Base-by-base conservation (phyloP, 2,329 filamentous ascomycete species). In the Ophiosphaerella narmari region DNA sequence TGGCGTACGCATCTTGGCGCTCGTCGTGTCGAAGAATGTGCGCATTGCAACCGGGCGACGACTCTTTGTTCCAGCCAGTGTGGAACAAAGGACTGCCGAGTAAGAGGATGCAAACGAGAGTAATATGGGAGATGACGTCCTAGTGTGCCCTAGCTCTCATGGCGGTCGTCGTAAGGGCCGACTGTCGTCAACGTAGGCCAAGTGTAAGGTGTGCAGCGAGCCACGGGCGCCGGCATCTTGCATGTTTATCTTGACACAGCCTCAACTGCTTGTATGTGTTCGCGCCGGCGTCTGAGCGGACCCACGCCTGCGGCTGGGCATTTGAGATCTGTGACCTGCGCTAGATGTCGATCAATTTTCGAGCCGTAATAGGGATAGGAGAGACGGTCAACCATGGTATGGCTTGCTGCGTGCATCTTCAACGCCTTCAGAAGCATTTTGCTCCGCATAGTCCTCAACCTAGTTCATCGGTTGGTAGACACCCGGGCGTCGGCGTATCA, bases 161-260 rank as follows among this genome's bases (percentile, higher is more conserved):
- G 18, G 18, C 6, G 11, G 26, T 29, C 11, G 26, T 24, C 37
- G 44, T 33, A 23, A 7, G 31, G 38, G 13, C 18, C 48, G 39
- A 53, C 44, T 31, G 37, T 18, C 50, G 40, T 52, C 53, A 57
- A 49, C 41, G 31, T 52, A 46, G 51, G 48, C 57, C 43, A 35
- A 37, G 42, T 50, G 46, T 46, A 44, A 41, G 50, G 52, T 59
- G 49, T 35, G 35, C 48, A 44, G 48, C 39, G 36, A 39, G 29
- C 48, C 26, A 42, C 46, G 8, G 9, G 12, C 40, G 40, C 40
- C 29, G 41, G 48, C 38, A 39, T 48, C 33, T 56, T 44, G 54
- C 18, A 21, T 21, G 18, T 21, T 64, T 65, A 63, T 66, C 57
- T 67, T 57, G 46, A 56, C 62, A 67, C 62, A 62, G 64, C 64